phyloP scores from a whole-genome alignment of 345 rosid genomes.

The Boechera retrofracta region DNA sequence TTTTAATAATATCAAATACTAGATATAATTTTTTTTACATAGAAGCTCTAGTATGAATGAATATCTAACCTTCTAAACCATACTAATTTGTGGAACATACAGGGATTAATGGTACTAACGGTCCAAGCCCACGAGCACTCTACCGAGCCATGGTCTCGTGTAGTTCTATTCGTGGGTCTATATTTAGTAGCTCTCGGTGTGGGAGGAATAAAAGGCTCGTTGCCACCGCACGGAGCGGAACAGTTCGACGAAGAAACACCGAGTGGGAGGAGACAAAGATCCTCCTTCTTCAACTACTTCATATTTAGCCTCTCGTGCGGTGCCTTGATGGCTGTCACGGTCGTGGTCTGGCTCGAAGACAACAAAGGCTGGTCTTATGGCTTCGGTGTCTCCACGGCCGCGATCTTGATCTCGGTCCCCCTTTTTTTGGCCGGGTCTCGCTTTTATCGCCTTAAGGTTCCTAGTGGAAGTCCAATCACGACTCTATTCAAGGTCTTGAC shows the following conservation, averaged over 20 bases:
- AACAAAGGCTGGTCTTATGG: constrained; percentile 96
- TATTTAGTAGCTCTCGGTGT: constrained; percentile 89
- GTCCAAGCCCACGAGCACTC: constrained; percentile 65
- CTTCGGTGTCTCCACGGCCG: constrained; percentile 71
- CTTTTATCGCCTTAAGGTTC: constrained; percentile 67
- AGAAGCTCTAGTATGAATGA: neutral
- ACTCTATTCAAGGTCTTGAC: constrained; percentile 71
- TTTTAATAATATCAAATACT: neutral
- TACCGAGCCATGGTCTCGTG: constrained; percentile 55
- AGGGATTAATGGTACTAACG: constrained; percentile 50
- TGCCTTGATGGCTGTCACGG: constrained; percentile 85
- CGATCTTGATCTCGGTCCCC: constrained; percentile 73
- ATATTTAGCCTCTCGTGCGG: constrained; percentile 84
- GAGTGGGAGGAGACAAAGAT: constrained; percentile 80
- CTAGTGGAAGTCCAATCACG: constrained; percentile 79
- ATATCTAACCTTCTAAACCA: neutral
- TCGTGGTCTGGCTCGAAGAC: constrained; percentile 95
- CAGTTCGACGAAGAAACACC: constrained; percentile 79
- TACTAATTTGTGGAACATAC: neutral
- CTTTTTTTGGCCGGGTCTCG: constrained; percentile 77
- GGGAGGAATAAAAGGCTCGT: constrained; percentile 95
- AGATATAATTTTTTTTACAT: neutral
- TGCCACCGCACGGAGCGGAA: constrained; percentile 93
- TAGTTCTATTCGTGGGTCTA: constrained; percentile 70
- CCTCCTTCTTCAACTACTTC: constrained; percentile 84